These are phyloP conservation scores for Rutstroemia sp. DNA, from an alignment of 2,329 filamentous ascomycete genomes.

Conservation along the genomic window DNA sequence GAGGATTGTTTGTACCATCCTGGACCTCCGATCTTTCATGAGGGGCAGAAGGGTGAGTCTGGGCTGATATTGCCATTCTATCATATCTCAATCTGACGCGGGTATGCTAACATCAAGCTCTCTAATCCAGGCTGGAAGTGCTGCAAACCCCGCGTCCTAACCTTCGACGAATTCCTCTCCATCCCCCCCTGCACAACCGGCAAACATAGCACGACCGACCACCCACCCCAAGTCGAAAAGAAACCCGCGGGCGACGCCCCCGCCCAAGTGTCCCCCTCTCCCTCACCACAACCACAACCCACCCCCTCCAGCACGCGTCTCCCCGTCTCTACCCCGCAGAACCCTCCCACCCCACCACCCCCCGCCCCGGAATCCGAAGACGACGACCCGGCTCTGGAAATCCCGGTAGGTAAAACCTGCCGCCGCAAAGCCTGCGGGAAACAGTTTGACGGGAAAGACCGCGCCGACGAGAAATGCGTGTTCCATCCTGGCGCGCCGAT, in stretches of 20 bases:
- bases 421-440: slow-evolving; percentile 68
- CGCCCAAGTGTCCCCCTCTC: slow-evolving; percentile 35
- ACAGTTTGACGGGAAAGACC: slow-evolving; percentile 51
- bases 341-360: slow-evolving; percentile 40
- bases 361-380: slow-evolving; percentile 74
- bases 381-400: slow-evolving; percentile 68
- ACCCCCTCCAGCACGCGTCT: slow-evolving; percentile 32
- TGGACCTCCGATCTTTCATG: slow-evolving; percentile 89
- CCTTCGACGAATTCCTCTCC: slow-evolving; percentile 93
- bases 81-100: not conserved
- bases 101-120: not conserved
- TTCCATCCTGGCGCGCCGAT: slow-evolving; percentile 87
- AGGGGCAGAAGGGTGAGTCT: slow-evolving; percentile 85
- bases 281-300: slow-evolving; percentile 41
- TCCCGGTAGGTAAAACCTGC: slow-evolving; percentile 69
- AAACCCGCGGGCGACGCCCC: slow-evolving; percentile 34
- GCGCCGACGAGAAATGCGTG: slow-evolving; percentile 70
- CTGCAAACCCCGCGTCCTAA: slow-evolving; percentile 93
- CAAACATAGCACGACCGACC: slow-evolving; percentile 82
- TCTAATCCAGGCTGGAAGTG: slow-evolving; percentile 82
- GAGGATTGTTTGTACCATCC: slow-evolving; percentile 90
- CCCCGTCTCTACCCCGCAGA: slow-evolving; percentile 37
- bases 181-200: slow-evolving; percentile 91
- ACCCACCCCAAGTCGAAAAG: slow-evolving; percentile 54
- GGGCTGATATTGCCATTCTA: not conserved